These are phyloP conservation scores for Alloascoidea hylecoeti DNA, from an alignment of 805 yeast genomes.

Conservation along the genomic window DNA sequence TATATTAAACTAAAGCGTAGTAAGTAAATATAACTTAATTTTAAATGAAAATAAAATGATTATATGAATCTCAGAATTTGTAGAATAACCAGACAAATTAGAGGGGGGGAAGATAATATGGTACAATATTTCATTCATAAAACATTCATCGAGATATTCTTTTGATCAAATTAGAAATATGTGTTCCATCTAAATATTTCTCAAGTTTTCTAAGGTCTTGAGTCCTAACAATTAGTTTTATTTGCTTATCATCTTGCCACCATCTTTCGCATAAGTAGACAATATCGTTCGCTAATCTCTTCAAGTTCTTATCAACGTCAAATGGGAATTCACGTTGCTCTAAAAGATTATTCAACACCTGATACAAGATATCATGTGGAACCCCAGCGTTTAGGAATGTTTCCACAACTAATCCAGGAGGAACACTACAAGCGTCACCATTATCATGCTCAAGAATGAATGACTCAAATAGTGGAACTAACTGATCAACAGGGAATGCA, in stretches of 20 bases:
- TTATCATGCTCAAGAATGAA: slow-evolving; percentile 29
- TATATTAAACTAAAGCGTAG: no score
- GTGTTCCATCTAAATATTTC: not conserved
- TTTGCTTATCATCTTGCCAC: slow-evolving; percentile 3
- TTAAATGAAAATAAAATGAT: no score
- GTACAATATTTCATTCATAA: no score
- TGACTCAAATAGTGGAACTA: slow-evolving; percentile 51
- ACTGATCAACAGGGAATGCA: slow-evolving; percentile 65
- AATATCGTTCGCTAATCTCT: slow-evolving; percentile 13
- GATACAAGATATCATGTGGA: slow-evolving; percentile 12
- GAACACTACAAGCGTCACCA: slow-evolving; percentile 21
- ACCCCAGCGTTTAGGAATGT: slow-evolving; percentile 21
- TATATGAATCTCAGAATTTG: no score
- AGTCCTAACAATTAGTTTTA: not conserved
- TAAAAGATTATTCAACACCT: slow-evolving; percentile 14
- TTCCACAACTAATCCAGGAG: slow-evolving; percentile 21
- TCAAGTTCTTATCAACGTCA: slow-evolving; percentile 10
- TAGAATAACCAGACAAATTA: no score
- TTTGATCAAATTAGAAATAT: not conserved
- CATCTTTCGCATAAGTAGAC: slow-evolving; percentile 9
- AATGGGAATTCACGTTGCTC: slow-evolving; percentile 17
- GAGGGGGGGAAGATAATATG: no score
- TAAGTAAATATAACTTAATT: no score
- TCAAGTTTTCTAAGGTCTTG: not conserved
- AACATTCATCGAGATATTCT: not conserved